A percentile compares a stretch with the other conserved stretches of the same genome.
Conservation (phyloP, 2,329 filamentous ascomycete genomes). For the Elsinoe arachidis region DNA sequence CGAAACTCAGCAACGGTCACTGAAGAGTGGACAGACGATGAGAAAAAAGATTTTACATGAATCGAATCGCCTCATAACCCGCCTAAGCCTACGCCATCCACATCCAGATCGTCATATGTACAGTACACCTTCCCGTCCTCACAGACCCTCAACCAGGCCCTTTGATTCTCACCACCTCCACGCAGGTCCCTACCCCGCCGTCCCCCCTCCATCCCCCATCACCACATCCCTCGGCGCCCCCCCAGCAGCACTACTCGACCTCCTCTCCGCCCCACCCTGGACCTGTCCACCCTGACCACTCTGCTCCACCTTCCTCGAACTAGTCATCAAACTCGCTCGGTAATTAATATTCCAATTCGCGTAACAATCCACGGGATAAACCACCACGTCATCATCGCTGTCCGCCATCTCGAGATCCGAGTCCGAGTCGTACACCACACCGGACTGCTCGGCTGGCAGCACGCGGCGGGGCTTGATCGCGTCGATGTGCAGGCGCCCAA, state of each 20-base stretch:
- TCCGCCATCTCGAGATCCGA: slow-evolving; percentile 44
- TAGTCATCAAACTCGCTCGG: slow-evolving; percentile 40
- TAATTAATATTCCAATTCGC: slow-evolving; percentile 50
- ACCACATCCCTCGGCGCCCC: slow-evolving; percentile 11
- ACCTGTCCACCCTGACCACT: background rate
- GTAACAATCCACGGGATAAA: slow-evolving; percentile 67
- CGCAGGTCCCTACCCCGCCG: slow-evolving; percentile 13
- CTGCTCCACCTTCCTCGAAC: slow-evolving; percentile 12
- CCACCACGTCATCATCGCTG: slow-evolving; percentile 65
- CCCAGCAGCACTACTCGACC: slow-evolving; percentile 13
- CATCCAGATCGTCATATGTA: slow-evolving; percentile 8
- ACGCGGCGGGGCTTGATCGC: slow-evolving; percentile 29
- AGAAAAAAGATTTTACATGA: slow-evolving; percentile 15
- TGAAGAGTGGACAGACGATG: slow-evolving; percentile 17
- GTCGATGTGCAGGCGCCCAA: slow-evolving; percentile 82
- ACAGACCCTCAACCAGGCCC: background rate
- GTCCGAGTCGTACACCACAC: slow-evolving; percentile 67
- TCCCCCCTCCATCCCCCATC: slow-evolving; percentile 15
- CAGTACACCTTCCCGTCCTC: background rate
- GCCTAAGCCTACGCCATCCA: no score
- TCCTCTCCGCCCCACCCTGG: slow-evolving; percentile 11
- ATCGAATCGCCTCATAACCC: background rate
- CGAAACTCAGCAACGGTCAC: slow-evolving; percentile 24
- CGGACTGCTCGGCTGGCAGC: slow-evolving; percentile 19
- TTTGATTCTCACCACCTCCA: no score